A percentile compares a stretch with the other conserved stretches of the same genome.
These are phyloP conservation scores for Aspergillus sp. DNA, from an alignment of 2,329 filamentous ascomycete genomes.

Conservation along the genomic window DNA sequence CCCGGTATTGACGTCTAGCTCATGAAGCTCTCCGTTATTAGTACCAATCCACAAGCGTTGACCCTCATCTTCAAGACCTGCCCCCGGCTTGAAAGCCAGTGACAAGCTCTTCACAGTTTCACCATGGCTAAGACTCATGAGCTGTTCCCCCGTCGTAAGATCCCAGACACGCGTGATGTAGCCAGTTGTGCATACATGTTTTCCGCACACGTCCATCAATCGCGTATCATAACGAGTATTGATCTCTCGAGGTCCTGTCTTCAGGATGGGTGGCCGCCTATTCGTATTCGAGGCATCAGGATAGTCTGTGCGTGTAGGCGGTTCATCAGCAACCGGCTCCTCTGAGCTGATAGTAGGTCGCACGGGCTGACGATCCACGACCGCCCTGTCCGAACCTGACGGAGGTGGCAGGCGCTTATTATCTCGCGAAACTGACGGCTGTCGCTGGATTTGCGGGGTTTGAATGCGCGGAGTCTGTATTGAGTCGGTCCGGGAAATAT, in stretches of 20 bases:
- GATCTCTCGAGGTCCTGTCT: conserved; percentile 75
- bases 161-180: conserved; percentile 89
- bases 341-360: conserved; percentile 57
- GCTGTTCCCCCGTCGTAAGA: conserved; percentile 75
- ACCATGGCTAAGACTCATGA: conserved; percentile 80
- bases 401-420: conserved; percentile 25
- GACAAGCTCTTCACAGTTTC: conserved; percentile 84
- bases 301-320: conserved; percentile 65
- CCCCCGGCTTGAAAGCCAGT: conserved; percentile 82
- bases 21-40: conserved; percentile 83
- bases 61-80: conserved; percentile 78
- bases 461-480: conserved; percentile 24
- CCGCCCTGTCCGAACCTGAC: conserved; percentile 26
- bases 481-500: conserved; percentile 13
- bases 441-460: conserved; percentile 29
- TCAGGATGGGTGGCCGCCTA: conserved; percentile 76
- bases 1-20: conserved; percentile 80
- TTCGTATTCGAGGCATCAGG: conserved; percentile 86
- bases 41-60: conserved; percentile 86
- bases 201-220: conserved; percentile 84
- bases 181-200: conserved; percentile 83
- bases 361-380: conserved; percentile 28
- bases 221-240: conserved; percentile 84
- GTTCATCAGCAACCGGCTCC: conserved; percentile 52
- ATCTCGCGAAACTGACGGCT: conserved; percentile 37